Base-by-base conservation (phyloP, 83 land plant species). In the Isoetes engelmannii region DNA sequence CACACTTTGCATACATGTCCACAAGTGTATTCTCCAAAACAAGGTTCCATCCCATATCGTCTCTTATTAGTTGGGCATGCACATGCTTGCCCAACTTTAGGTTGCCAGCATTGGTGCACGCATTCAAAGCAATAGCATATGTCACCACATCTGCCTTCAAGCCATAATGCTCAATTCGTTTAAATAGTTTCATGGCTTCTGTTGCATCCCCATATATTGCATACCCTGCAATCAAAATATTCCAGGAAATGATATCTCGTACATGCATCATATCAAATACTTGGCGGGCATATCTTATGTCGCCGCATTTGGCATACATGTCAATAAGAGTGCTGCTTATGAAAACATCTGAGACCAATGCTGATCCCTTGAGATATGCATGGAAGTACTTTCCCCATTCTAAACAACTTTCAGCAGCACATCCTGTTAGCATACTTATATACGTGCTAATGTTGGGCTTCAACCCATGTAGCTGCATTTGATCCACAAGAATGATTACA, bases 291-390 rank as follows among this genome's bases (percentile, higher is more conserved):
- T 68, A 57, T 15, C 70, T 20, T 4, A 84, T 73, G 44, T 43
- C 68, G 48, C 81, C 68, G 57, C 89, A 86, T 69, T 79, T 79
- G 63, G 86, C 76, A 77, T 86, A 86, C 75, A 86, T 81, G 56
- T 78, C 47, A 47, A 86, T 56, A 71, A 86, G 83, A 60, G 81
- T 80, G 47, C 81, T 85, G 68, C 79, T 63, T 45, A 79, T 57
- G 61, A 61, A 70, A 12, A 70, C 68, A 4, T 69, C 71, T 77
- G 72, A 75, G 2, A 0, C 37, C 37, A 28, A 28, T 28, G 1
- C 37, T 28, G 37, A 28, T 28, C 37, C 37, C 37, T 28, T 28
- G 37, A 28, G 37, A 28, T 28, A 28, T 28, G 37, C 37, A 2
- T 28, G 37, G 37, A 28, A 28, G 37, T 28, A 28, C 37, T 28